Base-by-base conservation (phyloP, 169 alveolate species). In the Plasmodium gallinaceum region DNA sequence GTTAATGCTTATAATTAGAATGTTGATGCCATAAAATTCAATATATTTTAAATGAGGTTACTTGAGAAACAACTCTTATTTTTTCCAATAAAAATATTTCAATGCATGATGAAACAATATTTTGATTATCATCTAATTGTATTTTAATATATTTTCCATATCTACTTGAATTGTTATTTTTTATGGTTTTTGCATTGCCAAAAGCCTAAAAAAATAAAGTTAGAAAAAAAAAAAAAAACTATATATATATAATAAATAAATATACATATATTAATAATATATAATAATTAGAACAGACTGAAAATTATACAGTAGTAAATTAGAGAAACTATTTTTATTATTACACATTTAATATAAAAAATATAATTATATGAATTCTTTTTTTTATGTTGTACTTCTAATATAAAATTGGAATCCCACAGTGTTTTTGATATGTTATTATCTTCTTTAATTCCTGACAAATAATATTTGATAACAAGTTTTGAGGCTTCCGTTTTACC, bases 401-500 rank as follows among this genome's bases (percentile, higher is more conserved):
- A 46, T 43, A 86, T 71, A 69, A 71, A 71, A 57, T 86, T 86
- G 46, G 92, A 80, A 26, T 86, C 88, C 92, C 92, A 86, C 32
- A 86, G 43, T 14, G 87, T 58, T 46, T 86, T 54, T 52, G 88
- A 71, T 22, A 70, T 71, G 4, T 51, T 73, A 66, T 86, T 71
- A 74, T 64, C 76, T 32, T 61, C 51, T 45, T 48, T 86, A 12
- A 58, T 60, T 7, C 86, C 92, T 42, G 94, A 87, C 2, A 96
- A 95, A 86, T 93, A 95, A 87, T 64, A 95, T 90, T 69, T 92
- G 95, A 95, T 95, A 66, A 95, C 88, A 62, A 94, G 97, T 85
- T 98, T 98, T 37, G 99, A 98, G 46, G 99, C 98, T 95, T 98
- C 99, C 0, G 99, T 99, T 94, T 99, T 99, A 7, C 99, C 99